Percentiles rank a stretch among this genome's conserved stretches.
Evolutionary conservation across 139 green algal genomes (phyloP).

Genomic region (Chlorella sp.): DNA sequence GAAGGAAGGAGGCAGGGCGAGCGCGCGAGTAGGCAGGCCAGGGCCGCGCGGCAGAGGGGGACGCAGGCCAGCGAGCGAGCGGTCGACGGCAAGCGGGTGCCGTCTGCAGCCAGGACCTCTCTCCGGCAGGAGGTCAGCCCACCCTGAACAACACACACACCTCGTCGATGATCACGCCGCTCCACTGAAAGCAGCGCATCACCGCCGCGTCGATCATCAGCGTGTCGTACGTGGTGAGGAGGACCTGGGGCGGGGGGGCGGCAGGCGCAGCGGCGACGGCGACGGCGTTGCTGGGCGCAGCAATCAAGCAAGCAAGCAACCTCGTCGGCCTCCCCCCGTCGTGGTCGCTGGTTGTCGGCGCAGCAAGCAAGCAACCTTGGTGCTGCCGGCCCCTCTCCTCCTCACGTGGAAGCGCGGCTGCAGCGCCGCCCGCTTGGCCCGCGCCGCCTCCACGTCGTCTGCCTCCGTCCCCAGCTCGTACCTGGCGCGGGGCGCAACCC

Average conservation of each 20-base stretch:
- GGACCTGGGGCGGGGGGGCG: not conserved
- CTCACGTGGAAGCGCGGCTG: slow-evolving; percentile 36
- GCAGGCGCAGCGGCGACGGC: not conserved
- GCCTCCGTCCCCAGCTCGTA: slow-evolving; percentile 29
- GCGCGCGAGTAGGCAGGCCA: too few species aligned
- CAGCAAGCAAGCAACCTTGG: too few species aligned
- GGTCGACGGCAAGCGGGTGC: too few species aligned
- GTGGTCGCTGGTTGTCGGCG: too few species aligned
- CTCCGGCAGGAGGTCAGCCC: not conserved
- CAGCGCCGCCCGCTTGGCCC: not conserved
- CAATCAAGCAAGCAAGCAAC: not conserved
- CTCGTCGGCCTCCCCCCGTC: too few species aligned
- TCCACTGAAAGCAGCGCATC: slow-evolving; percentile 27
- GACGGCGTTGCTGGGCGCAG: not conserved
- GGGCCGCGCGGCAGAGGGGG: too few species aligned
- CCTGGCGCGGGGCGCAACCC: slow-evolving; percentile 25
- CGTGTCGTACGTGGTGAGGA: slow-evolving; percentile 30
- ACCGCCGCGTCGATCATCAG: not conserved
- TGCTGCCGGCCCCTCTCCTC: too few species aligned
- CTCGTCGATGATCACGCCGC: slow-evolving; percentile 23
- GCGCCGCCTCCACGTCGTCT: slow-evolving; percentile 9
- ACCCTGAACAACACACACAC: not conserved
- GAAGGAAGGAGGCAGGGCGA: not conserved
- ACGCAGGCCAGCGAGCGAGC: too few species aligned
- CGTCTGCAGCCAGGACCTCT: too few species aligned